These are phyloP conservation scores for Colletotrichum lindemuthianum DNA, from an alignment of 2,329 filamentous ascomycete species.

Conservation along the genomic window DNA sequence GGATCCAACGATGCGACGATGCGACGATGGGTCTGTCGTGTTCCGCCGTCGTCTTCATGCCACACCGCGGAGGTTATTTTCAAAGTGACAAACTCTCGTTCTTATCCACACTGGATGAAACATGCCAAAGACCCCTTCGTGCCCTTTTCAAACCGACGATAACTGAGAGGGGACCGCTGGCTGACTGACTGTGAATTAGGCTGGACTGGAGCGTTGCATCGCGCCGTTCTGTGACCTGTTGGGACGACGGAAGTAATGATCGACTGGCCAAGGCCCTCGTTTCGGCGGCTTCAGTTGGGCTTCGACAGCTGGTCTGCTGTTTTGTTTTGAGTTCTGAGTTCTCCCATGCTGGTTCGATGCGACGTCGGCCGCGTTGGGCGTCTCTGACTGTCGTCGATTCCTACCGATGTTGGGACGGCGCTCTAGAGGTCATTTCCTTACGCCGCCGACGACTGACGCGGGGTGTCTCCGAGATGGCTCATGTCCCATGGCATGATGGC, in stretches of 20 bases:
- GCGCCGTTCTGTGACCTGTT: conserved; percentile 6
- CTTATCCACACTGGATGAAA: conserved; percentile 12
- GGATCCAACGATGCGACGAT: conserved; percentile 6
- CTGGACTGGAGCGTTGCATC: conserved; percentile 25
- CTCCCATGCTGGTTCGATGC: no score
- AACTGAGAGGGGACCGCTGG: background rate
- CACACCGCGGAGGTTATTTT: conserved; percentile 11
- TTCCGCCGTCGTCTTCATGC: conserved; percentile 1
- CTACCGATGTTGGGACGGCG: no score
- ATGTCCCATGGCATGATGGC: no score
- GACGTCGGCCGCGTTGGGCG: no score
- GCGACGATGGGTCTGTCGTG: conserved; percentile 18
- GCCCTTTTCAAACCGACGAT: background rate
- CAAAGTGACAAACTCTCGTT: background rate
- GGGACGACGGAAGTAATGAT: conserved; percentile 21
- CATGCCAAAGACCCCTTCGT: conserved; percentile 13
- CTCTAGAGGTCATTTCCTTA: no score
- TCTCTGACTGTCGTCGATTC: no score
- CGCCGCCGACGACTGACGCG: no score
- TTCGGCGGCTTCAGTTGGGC: background rate
- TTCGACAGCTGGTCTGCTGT: background rate
- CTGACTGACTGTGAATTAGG: conserved; percentile 8
- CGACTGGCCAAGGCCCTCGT: background rate
- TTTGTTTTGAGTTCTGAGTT: background rate
- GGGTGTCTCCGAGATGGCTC: no score